phyloP scores from a whole-genome alignment of 495 filamentous ascomycete species.

The Penicillium manginii region DNA sequence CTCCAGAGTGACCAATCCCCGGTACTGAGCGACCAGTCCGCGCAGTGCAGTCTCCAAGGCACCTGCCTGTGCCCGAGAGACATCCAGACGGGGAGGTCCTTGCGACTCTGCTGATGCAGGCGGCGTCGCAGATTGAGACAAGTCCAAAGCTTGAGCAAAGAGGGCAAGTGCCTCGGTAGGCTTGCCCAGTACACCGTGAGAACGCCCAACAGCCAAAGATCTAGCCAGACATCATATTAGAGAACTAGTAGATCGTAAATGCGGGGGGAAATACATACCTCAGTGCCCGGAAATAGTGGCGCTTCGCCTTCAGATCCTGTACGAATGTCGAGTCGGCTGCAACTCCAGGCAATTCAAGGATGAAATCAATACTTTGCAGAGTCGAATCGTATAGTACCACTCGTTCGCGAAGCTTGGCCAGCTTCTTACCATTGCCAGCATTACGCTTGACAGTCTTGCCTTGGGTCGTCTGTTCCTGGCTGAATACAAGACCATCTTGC shows the following conservation, averaged over 20 bases:
- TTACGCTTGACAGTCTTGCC: constrained; percentile 60
- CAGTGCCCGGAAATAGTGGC: constrained; percentile 83
- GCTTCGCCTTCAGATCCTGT: constrained; percentile 74
- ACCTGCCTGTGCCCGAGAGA: constrained; percentile 59
- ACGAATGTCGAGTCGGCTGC: constrained; percentile 82
- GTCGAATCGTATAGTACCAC: constrained; percentile 93
- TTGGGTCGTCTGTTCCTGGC: constrained; percentile 54
- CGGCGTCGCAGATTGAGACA: constrained; percentile 43
- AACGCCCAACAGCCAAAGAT: constrained; percentile 83
- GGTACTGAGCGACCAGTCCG: constrained; percentile 72
- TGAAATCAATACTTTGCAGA: constrained; percentile 83
- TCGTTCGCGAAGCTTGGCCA: constrained; percentile 82
- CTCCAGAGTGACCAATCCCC: constrained; percentile 80
- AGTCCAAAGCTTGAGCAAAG: constrained; percentile 66
- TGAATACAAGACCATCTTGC: constrained; percentile 70
- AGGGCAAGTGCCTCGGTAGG: constrained; percentile 86
- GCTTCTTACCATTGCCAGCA: constrained; percentile 65
- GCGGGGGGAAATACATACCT: constrained; percentile 55
- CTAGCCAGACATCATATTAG: constrained; percentile 45
- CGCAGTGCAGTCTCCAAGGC: constrained; percentile 63
- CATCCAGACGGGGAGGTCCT: constrained; percentile 57
- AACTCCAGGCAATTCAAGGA: constrained; percentile 87
- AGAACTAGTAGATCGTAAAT: not conserved
- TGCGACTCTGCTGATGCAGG: constrained; percentile 35
- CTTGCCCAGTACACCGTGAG: constrained; percentile 73